Conservation (phyloP, 768 basidiomycete genomes). For the Tulasnella sp. region DNA sequence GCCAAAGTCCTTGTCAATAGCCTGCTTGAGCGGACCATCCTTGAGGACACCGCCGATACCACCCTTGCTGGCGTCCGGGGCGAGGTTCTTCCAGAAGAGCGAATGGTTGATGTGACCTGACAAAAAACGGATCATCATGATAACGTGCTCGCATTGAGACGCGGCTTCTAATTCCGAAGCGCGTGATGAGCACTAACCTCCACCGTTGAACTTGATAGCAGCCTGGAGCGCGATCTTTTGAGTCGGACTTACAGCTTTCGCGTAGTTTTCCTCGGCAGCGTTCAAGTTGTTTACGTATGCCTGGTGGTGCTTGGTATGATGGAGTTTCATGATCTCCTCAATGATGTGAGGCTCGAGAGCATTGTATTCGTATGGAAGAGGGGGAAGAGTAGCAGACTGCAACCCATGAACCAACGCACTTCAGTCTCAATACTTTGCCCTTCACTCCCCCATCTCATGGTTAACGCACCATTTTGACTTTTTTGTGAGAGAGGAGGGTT, state of each 20-base stretch:
- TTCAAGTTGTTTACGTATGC: slow-evolving; percentile 90
- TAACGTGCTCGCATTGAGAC: neutral
- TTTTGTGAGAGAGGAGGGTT: neutral
- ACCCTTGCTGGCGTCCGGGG: slow-evolving; percentile 36
- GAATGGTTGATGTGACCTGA: slow-evolving; percentile 85
- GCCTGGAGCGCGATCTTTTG: slow-evolving; percentile 81
- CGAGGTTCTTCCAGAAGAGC: slow-evolving; percentile 91
- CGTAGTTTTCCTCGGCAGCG: slow-evolving; percentile 73
- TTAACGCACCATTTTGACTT: neutral
- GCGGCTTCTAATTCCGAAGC: neutral
- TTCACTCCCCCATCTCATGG: neutral
- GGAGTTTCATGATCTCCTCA: slow-evolving; percentile 85
- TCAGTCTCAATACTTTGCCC: neutral
- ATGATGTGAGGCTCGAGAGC: slow-evolving; percentile 93
- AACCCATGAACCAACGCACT: neutral
- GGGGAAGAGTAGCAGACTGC: slow-evolving; percentile 43
- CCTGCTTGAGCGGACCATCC: slow-evolving; percentile 47
- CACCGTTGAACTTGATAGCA: slow-evolving; percentile 93
- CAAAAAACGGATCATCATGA: neutral
- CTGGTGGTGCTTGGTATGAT: slow-evolving; percentile 94
- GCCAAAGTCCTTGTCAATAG: slow-evolving; percentile 59
- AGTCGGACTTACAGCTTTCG: slow-evolving; percentile 58
- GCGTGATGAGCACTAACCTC: slow-evolving; percentile 48
- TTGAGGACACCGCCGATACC: slow-evolving; percentile 19
- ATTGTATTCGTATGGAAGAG: slow-evolving; percentile 72